Percentiles rank a stretch among this genome's conserved stretches.
Conservation (phyloP, 495 filamentous ascomycete species). For the Podospora anserina region DNA sequence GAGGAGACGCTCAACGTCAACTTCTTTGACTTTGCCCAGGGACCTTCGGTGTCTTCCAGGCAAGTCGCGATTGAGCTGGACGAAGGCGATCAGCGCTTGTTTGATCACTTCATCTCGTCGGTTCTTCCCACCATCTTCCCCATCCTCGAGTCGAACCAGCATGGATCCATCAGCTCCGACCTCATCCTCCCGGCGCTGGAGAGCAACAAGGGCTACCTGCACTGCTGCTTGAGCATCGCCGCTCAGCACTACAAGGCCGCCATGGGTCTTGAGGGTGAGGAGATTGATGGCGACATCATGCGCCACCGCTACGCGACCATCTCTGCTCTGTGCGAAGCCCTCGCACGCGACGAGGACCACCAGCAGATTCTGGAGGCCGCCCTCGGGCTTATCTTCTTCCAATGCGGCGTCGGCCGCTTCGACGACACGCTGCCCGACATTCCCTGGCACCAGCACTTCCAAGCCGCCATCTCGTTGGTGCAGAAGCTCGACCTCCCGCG, state of each 20-base stretch:
- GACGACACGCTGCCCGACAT: constrained; percentile 90
- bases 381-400: constrained; percentile 96
- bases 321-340: constrained; percentile 76
- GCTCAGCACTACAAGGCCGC: constrained; percentile 92
- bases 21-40: constrained; percentile 73
- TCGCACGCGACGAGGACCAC: constrained; percentile 76
- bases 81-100: constrained; percentile 77
- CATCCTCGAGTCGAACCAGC: constrained; percentile 82
- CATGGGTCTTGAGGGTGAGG: constrained; percentile 57
- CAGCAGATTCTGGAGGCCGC: constrained; percentile 89
- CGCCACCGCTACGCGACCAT: constrained; percentile 88
- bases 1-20: constrained; percentile 68
- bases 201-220: constrained; percentile 87
- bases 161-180: constrained; percentile 69
- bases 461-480: constrained; percentile 79
- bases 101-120: constrained; percentile 89
- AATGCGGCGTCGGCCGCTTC: constrained; percentile 82
- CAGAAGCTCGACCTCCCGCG: constrained; percentile 76
- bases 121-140: constrained; percentile 89
- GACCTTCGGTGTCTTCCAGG: constrained; percentile 49
- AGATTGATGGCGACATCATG: constrained; percentile 90
- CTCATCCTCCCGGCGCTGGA: constrained; percentile 82
- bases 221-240: constrained; percentile 92
- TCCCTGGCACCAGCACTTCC: constrained; percentile 95
- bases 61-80: constrained; percentile 80